Evolutionary conservation across 805 yeast genomes (phyloP).

Genomic region (Barnettozyma sucrosica): DNA sequence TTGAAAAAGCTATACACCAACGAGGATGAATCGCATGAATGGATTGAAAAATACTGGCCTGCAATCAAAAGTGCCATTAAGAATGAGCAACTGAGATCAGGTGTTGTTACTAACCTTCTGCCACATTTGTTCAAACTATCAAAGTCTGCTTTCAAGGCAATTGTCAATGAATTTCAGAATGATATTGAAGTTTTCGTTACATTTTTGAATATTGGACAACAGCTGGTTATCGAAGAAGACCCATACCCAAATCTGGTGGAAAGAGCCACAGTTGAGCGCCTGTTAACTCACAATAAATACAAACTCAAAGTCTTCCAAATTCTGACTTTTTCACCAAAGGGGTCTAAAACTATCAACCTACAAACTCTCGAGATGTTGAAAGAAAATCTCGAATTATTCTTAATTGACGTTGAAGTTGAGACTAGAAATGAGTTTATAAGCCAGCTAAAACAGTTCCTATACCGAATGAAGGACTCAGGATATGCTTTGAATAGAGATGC

Average conservation of each 20-base stretch:
- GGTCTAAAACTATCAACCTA: slow-evolving; percentile 49
- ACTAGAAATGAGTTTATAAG: slow-evolving; percentile 62
- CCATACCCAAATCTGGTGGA: slow-evolving; percentile 40
- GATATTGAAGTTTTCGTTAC: slow-evolving; percentile 41
- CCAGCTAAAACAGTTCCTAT: slow-evolving; percentile 52
- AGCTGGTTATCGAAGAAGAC: slow-evolving; percentile 45
- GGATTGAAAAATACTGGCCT: slow-evolving; percentile 21
- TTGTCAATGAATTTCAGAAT: slow-evolving; percentile 30
- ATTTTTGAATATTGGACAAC: slow-evolving; percentile 59
- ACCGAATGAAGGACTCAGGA: slow-evolving; percentile 63
- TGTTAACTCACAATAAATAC: slow-evolving; percentile 41
- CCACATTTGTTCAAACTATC: slow-evolving; percentile 58
- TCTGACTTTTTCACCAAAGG: slow-evolving; percentile 54
- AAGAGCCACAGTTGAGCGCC: slow-evolving; percentile 25
- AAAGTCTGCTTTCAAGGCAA: slow-evolving; percentile 34
- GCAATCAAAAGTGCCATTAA: slow-evolving; percentile 17
- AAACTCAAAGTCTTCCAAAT: slow-evolving; percentile 56
- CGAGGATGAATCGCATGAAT: slow-evolving; percentile 20
- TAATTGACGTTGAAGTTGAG: slow-evolving; percentile 64
- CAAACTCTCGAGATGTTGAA: slow-evolving; percentile 39
- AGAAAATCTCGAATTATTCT: slow-evolving; percentile 41
- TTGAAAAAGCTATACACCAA: slow-evolving; percentile 31
- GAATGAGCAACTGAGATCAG: slow-evolving; percentile 25
- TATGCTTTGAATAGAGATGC: slow-evolving; percentile 51
- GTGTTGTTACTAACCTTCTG: slow-evolving; percentile 53